Conservation (phyloP, 2,329 filamentous ascomycete genomes). For the Venturia oleaginea region DNA sequence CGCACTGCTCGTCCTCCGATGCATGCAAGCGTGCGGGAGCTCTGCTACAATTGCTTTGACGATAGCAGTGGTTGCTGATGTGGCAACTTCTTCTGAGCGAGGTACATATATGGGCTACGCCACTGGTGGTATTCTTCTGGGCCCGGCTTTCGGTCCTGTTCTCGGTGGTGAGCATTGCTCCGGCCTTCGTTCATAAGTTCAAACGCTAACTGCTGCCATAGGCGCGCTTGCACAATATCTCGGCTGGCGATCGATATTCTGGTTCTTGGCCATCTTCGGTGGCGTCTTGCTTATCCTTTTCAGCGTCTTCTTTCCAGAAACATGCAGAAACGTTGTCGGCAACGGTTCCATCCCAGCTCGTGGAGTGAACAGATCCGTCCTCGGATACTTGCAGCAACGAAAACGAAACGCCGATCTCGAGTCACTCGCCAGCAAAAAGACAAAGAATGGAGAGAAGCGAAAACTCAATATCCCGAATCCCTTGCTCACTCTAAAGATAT, state of each 20-base stretch:
- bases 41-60: conserved; percentile 26
- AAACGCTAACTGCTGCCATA: not conserved
- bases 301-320: conserved; percentile 32
- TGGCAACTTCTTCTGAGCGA: conserved; percentile 26
- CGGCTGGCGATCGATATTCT: conserved; percentile 33
- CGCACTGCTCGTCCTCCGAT: conserved; percentile 17
- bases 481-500: conserved; percentile 30
- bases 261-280: conserved; percentile 33
- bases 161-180: conserved; percentile 23
- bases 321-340: conserved; percentile 25
- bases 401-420: conserved; percentile 7
- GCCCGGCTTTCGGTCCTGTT: conserved; percentile 20
- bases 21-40: conserved; percentile 23
- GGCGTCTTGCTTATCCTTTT: conserved; percentile 27
- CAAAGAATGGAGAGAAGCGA: conserved; percentile 20
- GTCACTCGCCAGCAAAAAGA: not conserved
- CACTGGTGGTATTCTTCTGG: conserved; percentile 21
- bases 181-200: not conserved
- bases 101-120: conserved; percentile 27
- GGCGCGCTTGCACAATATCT: conserved; percentile 25
- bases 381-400: conserved; percentile 10
- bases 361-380: conserved; percentile 14
- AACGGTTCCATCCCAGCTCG: conserved; percentile 16
- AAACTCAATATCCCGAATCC: conserved; percentile 37
- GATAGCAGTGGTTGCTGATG: conserved; percentile 27